A percentile compares a stretch with the other conserved stretches of the same genome.
phyloP scores from a whole-genome alignment of 495 filamentous ascomycete species.

The Terfezia boudieri region DNA sequence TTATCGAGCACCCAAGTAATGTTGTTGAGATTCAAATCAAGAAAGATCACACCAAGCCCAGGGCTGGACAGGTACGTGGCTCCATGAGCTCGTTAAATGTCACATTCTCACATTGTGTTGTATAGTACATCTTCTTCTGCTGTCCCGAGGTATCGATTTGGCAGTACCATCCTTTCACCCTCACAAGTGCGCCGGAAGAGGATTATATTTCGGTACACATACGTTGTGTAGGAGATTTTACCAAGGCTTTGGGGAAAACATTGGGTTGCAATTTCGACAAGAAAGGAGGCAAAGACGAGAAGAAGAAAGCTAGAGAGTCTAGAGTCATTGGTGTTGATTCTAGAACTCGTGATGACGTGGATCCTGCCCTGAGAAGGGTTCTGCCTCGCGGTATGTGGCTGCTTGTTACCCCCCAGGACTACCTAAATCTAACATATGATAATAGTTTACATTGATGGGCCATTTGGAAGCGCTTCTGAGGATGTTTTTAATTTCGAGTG shows the following conservation, averaged over 20 bases:
- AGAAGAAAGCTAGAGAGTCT: conserved; percentile 25
- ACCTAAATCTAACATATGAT: conserved; percentile 3
- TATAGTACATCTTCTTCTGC: conserved; percentile 51
- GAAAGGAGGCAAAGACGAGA: conserved; percentile 21
- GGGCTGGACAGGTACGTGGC: conserved; percentile 34
- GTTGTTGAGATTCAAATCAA: conserved; percentile 73
- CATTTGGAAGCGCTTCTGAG: conserved; percentile 56
- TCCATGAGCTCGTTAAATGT: neutral
- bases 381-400: conserved; percentile 29
- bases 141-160: conserved; percentile 59
- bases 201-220: conserved; percentile 66
- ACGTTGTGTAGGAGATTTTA: conserved; percentile 49
- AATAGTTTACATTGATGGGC: conserved; percentile 50
- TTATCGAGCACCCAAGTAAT: conserved; percentile 63
- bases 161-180: conserved; percentile 61
- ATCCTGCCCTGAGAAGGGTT: conserved; percentile 44
- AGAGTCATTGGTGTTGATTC: conserved; percentile 40
- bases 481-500: conserved; percentile 61
- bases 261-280: conserved; percentile 48
- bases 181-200: conserved; percentile 60
- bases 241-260: conserved; percentile 35
- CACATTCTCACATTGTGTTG: conserved; percentile 2
- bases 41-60: conserved; percentile 55
- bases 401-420: neutral
- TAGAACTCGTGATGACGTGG: conserved; percentile 31